Evolutionary conservation across 2,329 filamentous ascomycete species (phyloP), one percentile per base, ranked within the genome.

Genomic region (Nothophaeocryptopus gaeumannii): DNA sequence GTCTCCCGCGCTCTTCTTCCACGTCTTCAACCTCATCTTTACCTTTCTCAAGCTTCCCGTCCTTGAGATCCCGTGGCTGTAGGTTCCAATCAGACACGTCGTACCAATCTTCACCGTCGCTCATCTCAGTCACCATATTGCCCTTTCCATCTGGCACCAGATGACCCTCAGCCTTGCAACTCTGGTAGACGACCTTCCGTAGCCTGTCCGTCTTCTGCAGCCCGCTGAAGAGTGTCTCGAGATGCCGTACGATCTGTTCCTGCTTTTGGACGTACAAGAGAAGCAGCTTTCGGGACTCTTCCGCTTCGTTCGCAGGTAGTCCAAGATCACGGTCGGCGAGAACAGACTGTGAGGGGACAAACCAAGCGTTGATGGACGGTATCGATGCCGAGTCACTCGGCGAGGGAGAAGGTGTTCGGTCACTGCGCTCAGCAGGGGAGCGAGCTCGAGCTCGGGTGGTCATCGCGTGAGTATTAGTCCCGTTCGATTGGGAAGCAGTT

Each of bases 21-120:
- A 72, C 72, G 51, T 90, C 87, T 65, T 77, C 74, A 20, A 92
- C 88, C 65, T 93, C 88, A 62, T 92, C 88, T 61, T 88, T 84
- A 0, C 88, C 88, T 72, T 93, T 93, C 67, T 88, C 85, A 7
- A 92, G 71, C 58, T 88, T 84, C 54, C 87, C 85, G 8, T 81
- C 60, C 20, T 58, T 58, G 43, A 67, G 34, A 31, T 64, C 63
- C 55, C 58, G 47, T 2, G 47, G 37, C 39, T 52, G 50, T 41
- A 93, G 68, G 0, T 80, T 81, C 87, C 88, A 92, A 70, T 89
- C 86, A 45, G 89, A 85, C 63, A 81, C 81, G 68, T 95, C 89
- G 64, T 90, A 91, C 86, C 88, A 95, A 66, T 95, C 89, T 73
- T 95, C 89, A 9, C 88, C 88, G 65, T 95, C 89, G 43, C 86